Evolutionary conservation across 2,329 filamentous ascomycete genomes (phyloP), one percentile per base, ranked within the genome.

Genomic region (Exophiala calicioides): DNA sequence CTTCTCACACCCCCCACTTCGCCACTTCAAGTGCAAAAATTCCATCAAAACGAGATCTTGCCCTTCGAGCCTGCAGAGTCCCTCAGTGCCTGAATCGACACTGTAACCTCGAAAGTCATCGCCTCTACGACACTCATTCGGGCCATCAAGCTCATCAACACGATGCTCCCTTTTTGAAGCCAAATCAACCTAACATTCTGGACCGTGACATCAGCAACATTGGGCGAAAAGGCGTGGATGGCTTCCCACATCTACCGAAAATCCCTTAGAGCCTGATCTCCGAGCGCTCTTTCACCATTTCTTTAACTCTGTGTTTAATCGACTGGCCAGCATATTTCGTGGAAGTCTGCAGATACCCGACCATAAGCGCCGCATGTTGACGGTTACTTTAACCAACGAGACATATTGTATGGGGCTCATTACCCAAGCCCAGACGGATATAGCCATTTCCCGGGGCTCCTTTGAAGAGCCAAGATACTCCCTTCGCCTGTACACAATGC

Each of bases 361-460:
- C 10, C 39, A 45, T 20, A 45, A 45, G 27, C 31, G 21, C 15
- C 42, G 34, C 24, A 45, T 45, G 42, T 18, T 45, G 19, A 19
- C 12, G 2, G 29, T 39, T 5, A 34, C 42, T 5, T 32, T 45
- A 26, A 30, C 15, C 10, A 24, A 37, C 15, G 10, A 31, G 20
- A 27, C 33, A 10, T 45, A 45, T 24, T 45, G 42, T 26, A 45
- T 45, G 42, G 42, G 42, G 10, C 33, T 45, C 15, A 45, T 45
- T 24, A 39, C 35, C n/a, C 42, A 45, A 38, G 33, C 42, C 15
- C 42, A 45, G 13, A 45, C 42, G 19, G 42, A 45, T 18, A 39
- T 26, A 5, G 42, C 33, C 3, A 37, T 45, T 39, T 38, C 33
- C 10, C 21, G 24, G 15, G 24, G 42, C 15, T 13, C 26, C 15